Conservation (phyloP, 768 basidiomycete species). For the Tricholoma sp. region DNA sequence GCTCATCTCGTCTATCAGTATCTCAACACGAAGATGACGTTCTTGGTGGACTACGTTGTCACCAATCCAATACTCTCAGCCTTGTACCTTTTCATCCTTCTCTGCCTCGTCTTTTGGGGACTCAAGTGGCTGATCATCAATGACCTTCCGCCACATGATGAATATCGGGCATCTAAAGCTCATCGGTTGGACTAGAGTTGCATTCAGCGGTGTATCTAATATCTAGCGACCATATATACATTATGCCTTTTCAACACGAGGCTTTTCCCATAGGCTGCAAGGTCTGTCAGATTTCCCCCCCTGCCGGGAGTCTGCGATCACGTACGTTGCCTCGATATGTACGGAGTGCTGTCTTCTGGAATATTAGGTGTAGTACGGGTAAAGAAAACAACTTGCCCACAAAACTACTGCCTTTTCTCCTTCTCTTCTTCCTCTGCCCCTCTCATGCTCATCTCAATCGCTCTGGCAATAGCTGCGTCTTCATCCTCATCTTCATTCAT, state of each 20-base stretch:
- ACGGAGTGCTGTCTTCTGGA: not conserved
- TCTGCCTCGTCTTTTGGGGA: conserved; percentile 25
- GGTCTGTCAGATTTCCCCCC: too few relatives aligned
- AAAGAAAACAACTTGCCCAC: not conserved
- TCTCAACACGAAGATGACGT: conserved; percentile 35
- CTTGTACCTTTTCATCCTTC: conserved; percentile 21
- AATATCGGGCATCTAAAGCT: conserved; percentile 19
- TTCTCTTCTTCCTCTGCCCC: conserved; percentile 46
- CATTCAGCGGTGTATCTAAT: not conserved
- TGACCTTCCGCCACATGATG: conserved; percentile 12
- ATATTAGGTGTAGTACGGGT: not conserved
- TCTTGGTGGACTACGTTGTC: conserved; percentile 31
- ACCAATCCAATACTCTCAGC: conserved; percentile 29
- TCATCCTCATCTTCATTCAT: conserved; percentile 70
- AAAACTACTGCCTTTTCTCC: conserved; percentile 23
- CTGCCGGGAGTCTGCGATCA: too few relatives aligned
- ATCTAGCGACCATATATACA: not conserved
- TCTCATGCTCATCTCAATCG: conserved; percentile 93
- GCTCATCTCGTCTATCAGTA: conserved; percentile 21
- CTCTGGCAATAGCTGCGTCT: conserved; percentile 85
- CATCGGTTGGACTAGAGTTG: conserved; percentile 25
- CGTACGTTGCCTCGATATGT: too few relatives aligned
- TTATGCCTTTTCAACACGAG: not conserved
- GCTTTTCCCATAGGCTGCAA: not conserved
- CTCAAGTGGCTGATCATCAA: conserved; percentile 19